These are phyloP conservation scores for Daldinia childiae DNA, from an alignment of 495 filamentous ascomycete genomes.

Conservation along the genomic window DNA sequence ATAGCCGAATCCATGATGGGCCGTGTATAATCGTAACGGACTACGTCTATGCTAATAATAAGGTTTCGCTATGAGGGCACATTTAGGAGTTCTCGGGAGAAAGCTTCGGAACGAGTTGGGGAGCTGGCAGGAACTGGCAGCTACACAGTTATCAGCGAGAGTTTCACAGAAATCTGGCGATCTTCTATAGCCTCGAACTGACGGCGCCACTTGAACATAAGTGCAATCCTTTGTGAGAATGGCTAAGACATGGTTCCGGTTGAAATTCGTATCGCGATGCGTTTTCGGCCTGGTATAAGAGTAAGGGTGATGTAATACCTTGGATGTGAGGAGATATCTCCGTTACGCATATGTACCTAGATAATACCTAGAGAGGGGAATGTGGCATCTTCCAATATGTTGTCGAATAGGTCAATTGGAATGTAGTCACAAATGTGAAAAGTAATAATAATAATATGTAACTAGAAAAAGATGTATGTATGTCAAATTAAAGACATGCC, in stretches of 20 bases:
- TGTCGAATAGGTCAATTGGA: conserved; percentile 31
- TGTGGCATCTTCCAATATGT: conserved; percentile 13
- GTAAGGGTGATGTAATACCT: conserved; percentile 6
- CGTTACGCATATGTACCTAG: conserved; percentile 15
- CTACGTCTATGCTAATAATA: conserved; percentile 7
- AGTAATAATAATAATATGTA: background rate
- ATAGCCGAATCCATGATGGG: conserved; percentile 43
- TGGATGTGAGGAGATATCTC: background rate
- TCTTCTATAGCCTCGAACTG: background rate
- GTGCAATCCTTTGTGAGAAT: conserved; percentile 14
- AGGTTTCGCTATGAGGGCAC: background rate
- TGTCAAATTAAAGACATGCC: conserved; percentile 16
- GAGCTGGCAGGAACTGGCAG: background rate
- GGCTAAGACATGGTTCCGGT: conserved; percentile 20
- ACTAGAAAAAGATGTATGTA: background rate
- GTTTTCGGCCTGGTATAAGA: conserved; percentile 11
- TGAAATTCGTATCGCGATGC: conserved; percentile 8
- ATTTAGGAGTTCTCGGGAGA: background rate
- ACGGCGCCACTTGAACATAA: conserved; percentile 15
- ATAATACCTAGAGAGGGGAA: conserved; percentile 12
- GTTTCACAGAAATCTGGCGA: conserved; percentile 4
- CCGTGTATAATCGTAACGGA: conserved; percentile 1
- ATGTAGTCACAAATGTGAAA: conserved; percentile 8
- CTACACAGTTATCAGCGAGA: conserved; percentile 17
- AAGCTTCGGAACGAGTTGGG: background rate